These are phyloP conservation scores for Fomitopsis pinicola DNA, from an alignment of 1,284 basidiomycete genomes.

Conservation along the genomic window DNA sequence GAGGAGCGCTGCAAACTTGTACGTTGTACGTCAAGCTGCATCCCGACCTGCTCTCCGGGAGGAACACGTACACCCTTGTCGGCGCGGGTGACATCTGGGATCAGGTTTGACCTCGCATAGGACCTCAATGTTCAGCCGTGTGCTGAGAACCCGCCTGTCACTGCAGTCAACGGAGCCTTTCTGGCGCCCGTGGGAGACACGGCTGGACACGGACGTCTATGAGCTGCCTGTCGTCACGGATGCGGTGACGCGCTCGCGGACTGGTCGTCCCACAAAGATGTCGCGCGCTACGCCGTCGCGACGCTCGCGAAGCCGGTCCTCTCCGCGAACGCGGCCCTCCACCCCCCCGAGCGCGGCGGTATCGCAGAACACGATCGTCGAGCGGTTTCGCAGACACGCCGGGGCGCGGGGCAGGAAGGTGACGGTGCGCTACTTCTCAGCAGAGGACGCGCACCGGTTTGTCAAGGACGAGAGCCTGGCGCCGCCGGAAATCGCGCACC, in stretches of 20 bases:
- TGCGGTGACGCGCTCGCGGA: constrained; percentile 4
- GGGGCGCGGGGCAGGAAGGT: constrained; percentile 3
- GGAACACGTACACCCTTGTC: constrained; percentile 9
- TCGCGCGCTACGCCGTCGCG: constrained; percentile 10
- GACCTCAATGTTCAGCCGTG: neutral
- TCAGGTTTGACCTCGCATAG: neutral
- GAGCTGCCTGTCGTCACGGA: constrained; percentile 7
- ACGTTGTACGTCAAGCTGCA: constrained; percentile 4
- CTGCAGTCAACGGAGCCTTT: constrained; percentile 4
- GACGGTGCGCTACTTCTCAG: constrained; percentile 4
- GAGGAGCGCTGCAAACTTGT: constrained; percentile 5
- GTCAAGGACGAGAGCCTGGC: constrained; percentile 2
- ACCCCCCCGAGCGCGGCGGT: constrained; percentile 10
- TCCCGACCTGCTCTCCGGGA: constrained; percentile 7
- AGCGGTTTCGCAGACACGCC: constrained; percentile 6
- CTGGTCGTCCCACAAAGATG: constrained; percentile 6
- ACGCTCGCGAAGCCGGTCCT: constrained; percentile 6
- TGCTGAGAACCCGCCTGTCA: neutral
- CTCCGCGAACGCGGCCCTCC: constrained; percentile 7
- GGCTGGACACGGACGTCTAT: constrained; percentile 2
- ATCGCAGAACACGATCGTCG: constrained; percentile 7
- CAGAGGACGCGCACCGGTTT: constrained; percentile 7
- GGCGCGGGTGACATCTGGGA: constrained; percentile 9
- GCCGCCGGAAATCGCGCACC: constrained; percentile 5
- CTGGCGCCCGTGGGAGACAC: constrained; percentile 10